A percentile compares a stretch with the other conserved stretches of the same genome.
Conservation (phyloP, 306 rosid species). For the Lathyrus tuberosus region DNA sequence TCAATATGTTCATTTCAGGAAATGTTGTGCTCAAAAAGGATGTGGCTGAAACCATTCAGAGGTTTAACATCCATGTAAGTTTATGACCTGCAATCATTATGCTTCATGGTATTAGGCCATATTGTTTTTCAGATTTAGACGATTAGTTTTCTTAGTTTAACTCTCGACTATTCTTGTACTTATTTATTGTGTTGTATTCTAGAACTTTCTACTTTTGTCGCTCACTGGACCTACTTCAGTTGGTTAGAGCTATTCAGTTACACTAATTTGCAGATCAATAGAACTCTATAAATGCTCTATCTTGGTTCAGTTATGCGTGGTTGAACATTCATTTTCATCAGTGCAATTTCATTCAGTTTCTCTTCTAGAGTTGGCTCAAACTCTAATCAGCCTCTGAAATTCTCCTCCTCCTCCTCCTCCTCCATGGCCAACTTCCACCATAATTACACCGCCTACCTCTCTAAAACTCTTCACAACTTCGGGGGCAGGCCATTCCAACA, state of each 20-base stretch:
- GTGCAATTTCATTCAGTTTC: not conserved
- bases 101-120: conserved; percentile 17
- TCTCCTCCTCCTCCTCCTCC: no score
- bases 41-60: conserved; percentile 66
- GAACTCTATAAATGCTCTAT: conserved; percentile 8
- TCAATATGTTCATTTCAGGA: conserved; percentile 63
- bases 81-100: conserved; percentile 27
- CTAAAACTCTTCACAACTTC: no score
- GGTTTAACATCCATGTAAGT: conserved; percentile 86
- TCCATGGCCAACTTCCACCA: no score
- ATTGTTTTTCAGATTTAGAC: not conserved
- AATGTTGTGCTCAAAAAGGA: conserved; percentile 73
- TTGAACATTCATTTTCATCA: not conserved
- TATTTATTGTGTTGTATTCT: not conserved
- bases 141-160: not conserved
- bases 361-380: not conserved
- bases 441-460: no score
- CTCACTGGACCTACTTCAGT: not conserved
- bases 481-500: no score
- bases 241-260: not conserved
- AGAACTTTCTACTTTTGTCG: not conserved
- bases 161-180: not conserved
- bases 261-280: not conserved
- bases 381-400: no score
- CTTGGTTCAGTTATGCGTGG: not conserved